These are phyloP conservation scores for Penicillium sp. DNA, from an alignment of 2,329 filamentous ascomycete genomes.

Conservation along the genomic window DNA sequence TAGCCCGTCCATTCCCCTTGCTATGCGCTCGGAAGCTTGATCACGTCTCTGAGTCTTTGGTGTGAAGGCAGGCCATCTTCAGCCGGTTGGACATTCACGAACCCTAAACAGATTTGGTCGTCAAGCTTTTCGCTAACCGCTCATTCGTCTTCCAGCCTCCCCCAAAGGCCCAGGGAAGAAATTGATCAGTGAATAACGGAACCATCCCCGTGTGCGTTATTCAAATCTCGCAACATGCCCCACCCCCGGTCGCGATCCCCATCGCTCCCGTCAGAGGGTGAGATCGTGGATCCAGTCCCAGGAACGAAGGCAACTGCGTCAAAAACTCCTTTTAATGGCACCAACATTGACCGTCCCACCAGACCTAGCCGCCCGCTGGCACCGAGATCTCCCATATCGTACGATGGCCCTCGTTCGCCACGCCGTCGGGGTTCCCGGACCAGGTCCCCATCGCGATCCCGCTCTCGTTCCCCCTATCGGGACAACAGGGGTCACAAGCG, in stretches of 20 bases:
- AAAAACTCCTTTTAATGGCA: conserved; percentile 73
- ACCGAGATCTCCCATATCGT: conserved; percentile 54
- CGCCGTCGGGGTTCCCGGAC: conserved; percentile 58
- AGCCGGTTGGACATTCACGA: conserved; percentile 48
- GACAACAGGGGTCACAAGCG: conserved; percentile 45
- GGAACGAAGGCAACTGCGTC: conserved; percentile 82
- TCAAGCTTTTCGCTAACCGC: conserved; percentile 40
- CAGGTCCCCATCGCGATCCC: conserved; percentile 32
- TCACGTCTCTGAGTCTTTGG: conserved; percentile 30
- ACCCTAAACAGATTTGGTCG: conserved; percentile 27
- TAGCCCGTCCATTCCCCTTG: conserved; percentile 2
- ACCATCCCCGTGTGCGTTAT: not conserved
- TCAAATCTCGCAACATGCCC: conserved; percentile 44
- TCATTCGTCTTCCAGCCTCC: conserved; percentile 29
- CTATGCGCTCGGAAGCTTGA: conserved; percentile 20
- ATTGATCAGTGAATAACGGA: conserved; percentile 6
- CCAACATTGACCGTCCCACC: conserved; percentile 88
- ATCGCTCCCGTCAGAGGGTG: conserved; percentile 80
- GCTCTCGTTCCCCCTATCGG: conserved; percentile 47
- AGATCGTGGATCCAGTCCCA: conserved; percentile 75
- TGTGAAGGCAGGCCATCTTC: conserved; percentile 35
- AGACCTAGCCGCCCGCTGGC: conserved; percentile 64
- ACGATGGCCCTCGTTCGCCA: conserved; percentile 56
- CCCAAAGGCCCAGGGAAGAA: conserved; percentile 20
- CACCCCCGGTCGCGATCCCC: conserved; percentile 49